Evolutionary conservation across 1,284 basidiomycete genomes (phyloP), one percentile per base, ranked within the genome.

Genomic region (Naganishia sp.): DNA sequence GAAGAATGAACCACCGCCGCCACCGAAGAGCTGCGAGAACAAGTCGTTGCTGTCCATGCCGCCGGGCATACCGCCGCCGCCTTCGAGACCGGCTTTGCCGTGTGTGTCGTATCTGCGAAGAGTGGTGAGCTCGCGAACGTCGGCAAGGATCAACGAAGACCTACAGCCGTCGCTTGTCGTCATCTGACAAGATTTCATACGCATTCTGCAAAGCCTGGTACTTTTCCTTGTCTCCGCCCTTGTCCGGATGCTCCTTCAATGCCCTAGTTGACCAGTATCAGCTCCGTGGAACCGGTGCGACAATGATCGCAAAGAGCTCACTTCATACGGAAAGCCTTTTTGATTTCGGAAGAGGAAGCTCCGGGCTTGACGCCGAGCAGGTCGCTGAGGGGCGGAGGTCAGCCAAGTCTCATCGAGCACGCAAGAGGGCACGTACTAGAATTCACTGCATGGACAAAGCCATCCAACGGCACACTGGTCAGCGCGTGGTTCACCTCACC

Each of bases 181-280:
- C 78, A 78, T 99, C 95, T 44, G 94, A 93, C 18, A 99, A 84
- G 57, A 97, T 83, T 82, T 99, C 94, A 78, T 99, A 99, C 66
- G 94, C 94, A 82, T 95, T 90, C 16, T 94, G 95, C 67, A 98
- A 89, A 78, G 96, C 92, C 79, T 99, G 98, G 89, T 99, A 99
- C 69, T 90, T 81, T 80, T 99, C 96, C 55, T 92, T 92, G 78
- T 97, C 94, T 70, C 94, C 94, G 68, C 94, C 92, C 83, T 97
- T 97, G 85, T 98, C 95, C 46, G 94, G 95, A 80, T 97, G 95
- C 70, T 90, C 80, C 71, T 88, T 86, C 67, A 96, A 81, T n/a
- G 92, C 92, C 78, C 92, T 94, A 71, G 7, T 46, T 46, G 16
- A 28, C 44, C 6, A 43, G 25, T 6, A 10, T 49, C n/a, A 55